phyloP scores from a whole-genome alignment of 176 grass and related monocot species.

The Themeda triandra region DNA sequence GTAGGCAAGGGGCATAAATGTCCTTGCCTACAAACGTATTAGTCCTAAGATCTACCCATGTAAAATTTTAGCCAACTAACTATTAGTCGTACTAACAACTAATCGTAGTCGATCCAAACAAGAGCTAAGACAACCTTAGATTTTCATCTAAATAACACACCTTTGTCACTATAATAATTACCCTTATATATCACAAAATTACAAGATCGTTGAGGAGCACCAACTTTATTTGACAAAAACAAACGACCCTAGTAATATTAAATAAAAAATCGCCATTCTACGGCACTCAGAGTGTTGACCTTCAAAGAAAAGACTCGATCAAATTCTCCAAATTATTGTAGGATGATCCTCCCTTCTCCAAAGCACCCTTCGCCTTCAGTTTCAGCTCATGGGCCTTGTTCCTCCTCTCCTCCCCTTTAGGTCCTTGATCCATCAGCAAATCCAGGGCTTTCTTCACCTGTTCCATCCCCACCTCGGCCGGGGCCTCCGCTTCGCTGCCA shows the following conservation, averaged over 20 bases:
- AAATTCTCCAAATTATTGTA: conserved; percentile 41
- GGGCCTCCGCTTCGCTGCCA: neutral
- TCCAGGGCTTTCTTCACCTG: conserved; percentile 37
- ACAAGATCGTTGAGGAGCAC: no score
- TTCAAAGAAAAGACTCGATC: conserved; percentile 23
- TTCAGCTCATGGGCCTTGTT: conserved; percentile 21
- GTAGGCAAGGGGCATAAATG: no score
- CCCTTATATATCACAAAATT: no score
- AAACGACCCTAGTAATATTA: neutral
- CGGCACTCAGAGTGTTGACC: neutral
- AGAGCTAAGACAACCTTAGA: no score
- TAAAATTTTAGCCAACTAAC: no score
- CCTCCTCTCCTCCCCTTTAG: conserved; percentile 28
- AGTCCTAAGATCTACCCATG: no score
- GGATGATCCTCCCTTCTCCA: conserved; percentile 51
- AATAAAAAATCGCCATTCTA: neutral
- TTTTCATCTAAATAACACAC: no score
- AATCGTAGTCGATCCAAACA: no score
- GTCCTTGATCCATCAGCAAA: conserved; percentile 44
- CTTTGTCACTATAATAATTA: no score
- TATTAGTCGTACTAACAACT: no score
- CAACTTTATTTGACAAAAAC: neutral
- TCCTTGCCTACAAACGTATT: no score
- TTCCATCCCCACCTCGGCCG: conserved; percentile 31
- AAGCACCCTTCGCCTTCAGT: conserved; percentile 13